Conservation (phyloP, 2,329 filamentous ascomycete species). For the Aureobasidium lini region DNA sequence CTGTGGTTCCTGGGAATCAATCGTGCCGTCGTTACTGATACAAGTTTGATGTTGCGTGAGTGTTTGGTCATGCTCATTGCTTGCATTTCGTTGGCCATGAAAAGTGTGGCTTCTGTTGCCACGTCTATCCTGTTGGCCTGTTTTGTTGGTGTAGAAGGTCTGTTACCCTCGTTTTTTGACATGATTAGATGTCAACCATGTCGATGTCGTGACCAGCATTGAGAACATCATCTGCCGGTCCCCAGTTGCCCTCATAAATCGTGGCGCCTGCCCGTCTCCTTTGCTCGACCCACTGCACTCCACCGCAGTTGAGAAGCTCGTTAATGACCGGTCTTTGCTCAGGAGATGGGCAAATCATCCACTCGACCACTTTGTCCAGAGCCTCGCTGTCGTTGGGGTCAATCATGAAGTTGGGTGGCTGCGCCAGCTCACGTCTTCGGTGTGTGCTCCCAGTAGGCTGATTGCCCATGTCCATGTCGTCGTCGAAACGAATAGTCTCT, state of each 20-base stretch:
- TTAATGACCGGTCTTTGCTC: slow-evolving; percentile 64
- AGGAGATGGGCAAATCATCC: slow-evolving; percentile 79
- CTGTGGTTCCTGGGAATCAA: slow-evolving; percentile 13
- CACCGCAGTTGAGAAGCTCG: slow-evolving; percentile 64
- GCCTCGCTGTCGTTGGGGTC: slow-evolving; percentile 64
- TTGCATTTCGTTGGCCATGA: not conserved
- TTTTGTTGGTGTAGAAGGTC: not conserved
- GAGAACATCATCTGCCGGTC: slow-evolving; percentile 61
- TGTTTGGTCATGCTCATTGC: not conserved
- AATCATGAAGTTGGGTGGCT: slow-evolving; percentile 85
- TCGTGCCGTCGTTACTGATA: slow-evolving; percentile 13
- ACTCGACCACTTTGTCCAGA: slow-evolving; percentile 74
- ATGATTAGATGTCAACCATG: slow-evolving; percentile 49
- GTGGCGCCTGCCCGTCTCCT: slow-evolving; percentile 83
- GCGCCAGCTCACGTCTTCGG: slow-evolving; percentile 47
- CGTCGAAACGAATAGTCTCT: slow-evolving; percentile 18
- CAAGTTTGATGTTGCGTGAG: slow-evolving; percentile 6
- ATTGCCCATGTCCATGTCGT: slow-evolving; percentile 22
- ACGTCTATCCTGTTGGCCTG: slow-evolving; percentile 6
- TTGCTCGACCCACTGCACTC: slow-evolving; percentile 70
- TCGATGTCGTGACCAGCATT: slow-evolving; percentile 47
- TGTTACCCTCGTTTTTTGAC: not conserved
- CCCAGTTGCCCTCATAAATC: slow-evolving; percentile 93
- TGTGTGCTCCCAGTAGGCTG: slow-evolving; percentile 15
- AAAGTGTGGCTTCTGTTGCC: slow-evolving; percentile 7